These are phyloP conservation scores for Aquilaria yunnanensis DNA, from an alignment of 345 rosid species.

Conservation along the genomic window DNA sequence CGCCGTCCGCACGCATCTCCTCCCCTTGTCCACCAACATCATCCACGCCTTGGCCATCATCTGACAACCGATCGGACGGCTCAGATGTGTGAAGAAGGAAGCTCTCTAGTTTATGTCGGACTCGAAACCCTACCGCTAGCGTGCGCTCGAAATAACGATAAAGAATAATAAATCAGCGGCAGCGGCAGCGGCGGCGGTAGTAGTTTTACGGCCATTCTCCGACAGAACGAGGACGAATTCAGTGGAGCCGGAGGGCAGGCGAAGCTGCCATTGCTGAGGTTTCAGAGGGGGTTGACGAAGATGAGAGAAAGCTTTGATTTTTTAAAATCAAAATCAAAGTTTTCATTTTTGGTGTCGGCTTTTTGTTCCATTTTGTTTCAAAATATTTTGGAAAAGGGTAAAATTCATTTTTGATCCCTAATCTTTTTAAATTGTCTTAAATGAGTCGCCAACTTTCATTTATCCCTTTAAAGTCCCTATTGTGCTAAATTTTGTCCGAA, in stretches of 20 bases:
- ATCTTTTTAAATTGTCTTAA: too few relatives aligned
- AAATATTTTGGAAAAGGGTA: too few relatives aligned
- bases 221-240: conserved; percentile 1
- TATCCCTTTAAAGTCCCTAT: too few relatives aligned
- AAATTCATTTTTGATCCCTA: too few relatives aligned
- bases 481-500: too few relatives aligned
- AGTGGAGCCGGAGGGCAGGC: conserved; percentile 3
- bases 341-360: too few relatives aligned
- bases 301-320: conserved; percentile 5
- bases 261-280: conserved; percentile 15
- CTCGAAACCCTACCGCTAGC: conserved; percentile 29
- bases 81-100: neutral
- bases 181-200: conserved; percentile 9
- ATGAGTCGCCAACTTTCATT: too few relatives aligned
- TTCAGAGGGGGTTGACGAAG: conserved; percentile 4
- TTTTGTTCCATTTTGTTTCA: too few relatives aligned
- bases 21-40: conserved; percentile 52
- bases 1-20: conserved; percentile 59
- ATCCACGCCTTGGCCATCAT: conserved; percentile 41
- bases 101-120: conserved; percentile 14
- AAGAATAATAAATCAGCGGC: neutral
- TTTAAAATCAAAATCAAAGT: conserved; percentile 1
- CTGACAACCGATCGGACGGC: conserved; percentile 2
- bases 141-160: conserved; percentile 8
- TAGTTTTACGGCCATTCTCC: conserved; percentile 19